These are phyloP conservation scores for Chenopodium berlandieri DNA, from an alignment of 148 eudicot species.

Conservation along the genomic window DNA sequence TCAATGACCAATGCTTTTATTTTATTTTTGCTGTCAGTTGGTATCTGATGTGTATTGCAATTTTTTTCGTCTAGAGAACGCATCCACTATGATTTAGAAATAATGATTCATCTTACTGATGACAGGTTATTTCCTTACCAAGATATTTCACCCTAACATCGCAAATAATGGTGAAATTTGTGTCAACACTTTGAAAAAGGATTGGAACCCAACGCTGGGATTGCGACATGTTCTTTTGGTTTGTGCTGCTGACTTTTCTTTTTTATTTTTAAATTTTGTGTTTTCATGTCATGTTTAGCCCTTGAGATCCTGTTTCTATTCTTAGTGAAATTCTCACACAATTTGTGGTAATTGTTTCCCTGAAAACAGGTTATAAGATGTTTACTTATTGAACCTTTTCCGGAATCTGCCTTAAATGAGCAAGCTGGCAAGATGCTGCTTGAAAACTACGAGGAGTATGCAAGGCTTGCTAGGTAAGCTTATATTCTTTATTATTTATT, in stretches of 20 bases:
- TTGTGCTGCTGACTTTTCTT: constrained; percentile 18
- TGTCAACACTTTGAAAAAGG: constrained; percentile 89
- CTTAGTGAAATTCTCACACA: neutral
- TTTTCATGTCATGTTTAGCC: neutral
- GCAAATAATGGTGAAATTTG: constrained; percentile 88
- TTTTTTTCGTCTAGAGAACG: neutral
- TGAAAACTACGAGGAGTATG: constrained; percentile 93
- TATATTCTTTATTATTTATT: too few relatives aligned
- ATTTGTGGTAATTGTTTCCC: neutral
- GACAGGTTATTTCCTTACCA: constrained; percentile 86
- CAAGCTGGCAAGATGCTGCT: constrained; percentile 98
- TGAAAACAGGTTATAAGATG: constrained; percentile 81
- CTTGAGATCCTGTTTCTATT: neutral
- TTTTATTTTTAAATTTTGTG: neutral
- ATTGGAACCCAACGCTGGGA: constrained; percentile 94
- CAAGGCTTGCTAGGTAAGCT: constrained; percentile 75
- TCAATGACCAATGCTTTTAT: neutral
- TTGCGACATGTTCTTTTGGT: constrained; percentile 86
- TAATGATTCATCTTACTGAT: neutral
- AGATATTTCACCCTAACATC: constrained; percentile 93
- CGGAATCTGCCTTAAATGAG: constrained; percentile 95
- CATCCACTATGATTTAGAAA: neutral
- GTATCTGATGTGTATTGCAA: neutral
- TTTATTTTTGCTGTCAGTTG: neutral
- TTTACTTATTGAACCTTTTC: constrained; percentile 90